Conservation (phyloP, 805 yeast species). For the Ogataea nonfermentans region DNA sequence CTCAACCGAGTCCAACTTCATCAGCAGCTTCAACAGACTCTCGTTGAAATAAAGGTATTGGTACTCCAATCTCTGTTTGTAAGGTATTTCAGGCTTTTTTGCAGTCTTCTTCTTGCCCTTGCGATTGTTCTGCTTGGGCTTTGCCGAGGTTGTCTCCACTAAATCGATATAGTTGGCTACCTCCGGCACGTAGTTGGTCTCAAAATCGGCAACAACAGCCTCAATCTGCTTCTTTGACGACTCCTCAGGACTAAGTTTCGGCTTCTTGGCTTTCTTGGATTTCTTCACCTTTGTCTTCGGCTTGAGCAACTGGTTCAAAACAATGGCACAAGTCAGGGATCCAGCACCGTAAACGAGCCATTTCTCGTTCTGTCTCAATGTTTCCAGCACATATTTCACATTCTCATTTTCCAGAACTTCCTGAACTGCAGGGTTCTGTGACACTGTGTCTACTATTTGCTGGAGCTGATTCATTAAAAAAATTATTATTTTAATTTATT, state of each 20-base stretch:
- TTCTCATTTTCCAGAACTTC: constrained; percentile 7
- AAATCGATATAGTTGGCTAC: constrained; percentile 14
- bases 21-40: constrained; percentile 60
- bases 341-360: constrained; percentile 16
- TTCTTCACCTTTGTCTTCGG: constrained; percentile 6
- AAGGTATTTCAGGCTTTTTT: constrained; percentile 14
- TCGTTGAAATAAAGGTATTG: constrained; percentile 62
- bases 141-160: constrained; percentile 16
- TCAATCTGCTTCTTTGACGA: constrained; percentile 20
- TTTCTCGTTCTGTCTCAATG: constrained; percentile 19
- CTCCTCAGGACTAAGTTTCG: constrained; percentile 22
- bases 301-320: constrained; percentile 10
- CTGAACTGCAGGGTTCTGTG: constrained; percentile 5
- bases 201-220: constrained; percentile 17
- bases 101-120: constrained; percentile 10
- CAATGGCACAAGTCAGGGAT: constrained; percentile 12
- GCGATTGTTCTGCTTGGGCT: constrained; percentile 7
- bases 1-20: constrained; percentile 61
- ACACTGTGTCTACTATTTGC: not conserved
- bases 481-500: constrained; percentile 1
- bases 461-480: constrained; percentile 7
- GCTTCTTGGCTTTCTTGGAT: constrained; percentile 15
- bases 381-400: constrained; percentile 9
- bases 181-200: constrained; percentile 15
- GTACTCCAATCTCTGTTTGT: constrained; percentile 37